Conservation (phyloP, 2,329 filamentous ascomycete genomes). For the Fusarium sp. region DNA sequence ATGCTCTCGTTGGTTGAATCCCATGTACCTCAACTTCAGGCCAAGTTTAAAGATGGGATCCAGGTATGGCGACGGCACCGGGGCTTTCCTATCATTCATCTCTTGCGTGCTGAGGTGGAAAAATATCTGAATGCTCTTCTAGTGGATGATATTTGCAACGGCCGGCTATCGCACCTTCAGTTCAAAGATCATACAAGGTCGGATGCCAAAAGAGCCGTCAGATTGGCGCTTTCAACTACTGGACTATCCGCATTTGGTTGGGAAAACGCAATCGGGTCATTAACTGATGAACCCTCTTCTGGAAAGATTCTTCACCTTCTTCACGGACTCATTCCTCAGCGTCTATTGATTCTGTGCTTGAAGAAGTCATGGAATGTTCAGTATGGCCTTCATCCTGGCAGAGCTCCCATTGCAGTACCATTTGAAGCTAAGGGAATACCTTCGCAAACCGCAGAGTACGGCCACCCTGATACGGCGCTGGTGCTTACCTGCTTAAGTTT, state of each 20-base stretch:
- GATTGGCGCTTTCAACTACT: conserved; percentile 1
- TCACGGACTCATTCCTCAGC: conserved; percentile 71
- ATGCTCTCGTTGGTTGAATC: conserved; percentile 58
- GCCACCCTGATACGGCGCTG: conserved; percentile 76
- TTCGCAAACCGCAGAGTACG: conserved; percentile 72
- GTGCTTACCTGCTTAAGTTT: conserved; percentile 74
- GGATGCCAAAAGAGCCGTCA: not conserved
- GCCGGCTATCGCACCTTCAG: conserved; percentile 33
- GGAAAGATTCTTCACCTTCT: conserved; percentile 62
- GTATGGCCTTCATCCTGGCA: conserved; percentile 68
- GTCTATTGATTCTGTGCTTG: conserved; percentile 69
- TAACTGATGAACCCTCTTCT: conserved; percentile 55
- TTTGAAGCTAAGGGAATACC: conserved; percentile 76
- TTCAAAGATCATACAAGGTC: conserved; percentile 8
- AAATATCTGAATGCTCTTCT: conserved; percentile 58
- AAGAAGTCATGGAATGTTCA: conserved; percentile 76
- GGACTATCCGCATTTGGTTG: not conserved
- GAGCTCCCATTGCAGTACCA: conserved; percentile 75
- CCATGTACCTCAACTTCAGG: conserved; percentile 56
- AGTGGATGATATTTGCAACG: conserved; percentile 56
- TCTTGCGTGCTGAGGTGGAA: conserved; percentile 64
- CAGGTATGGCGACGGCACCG: conserved; percentile 59
- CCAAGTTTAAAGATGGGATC: conserved; percentile 57
- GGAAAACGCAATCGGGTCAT: not conserved
- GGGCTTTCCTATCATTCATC: conserved; percentile 69